phyloP scores from a whole-genome alignment of 2,329 filamentous ascomycete genomes.

The Aspergillus sp. region DNA sequence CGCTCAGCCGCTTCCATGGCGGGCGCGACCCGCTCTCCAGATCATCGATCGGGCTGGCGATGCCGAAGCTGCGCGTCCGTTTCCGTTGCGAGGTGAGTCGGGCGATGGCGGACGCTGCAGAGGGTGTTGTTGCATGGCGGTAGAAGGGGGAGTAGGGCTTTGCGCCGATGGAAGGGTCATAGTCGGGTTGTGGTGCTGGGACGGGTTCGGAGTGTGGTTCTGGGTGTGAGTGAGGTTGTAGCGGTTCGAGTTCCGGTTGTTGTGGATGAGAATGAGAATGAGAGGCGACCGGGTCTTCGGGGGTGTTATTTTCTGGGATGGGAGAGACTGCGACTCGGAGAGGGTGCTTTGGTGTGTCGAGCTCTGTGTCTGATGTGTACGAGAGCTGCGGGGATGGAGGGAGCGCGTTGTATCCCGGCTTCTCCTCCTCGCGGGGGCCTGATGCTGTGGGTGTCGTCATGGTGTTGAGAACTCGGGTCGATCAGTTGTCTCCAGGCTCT shows the following conservation, averaged over 20 bases:
- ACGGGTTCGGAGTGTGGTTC: background rate
- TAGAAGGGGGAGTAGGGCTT: conserved; percentile 48
- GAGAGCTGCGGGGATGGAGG: background rate
- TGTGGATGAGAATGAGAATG: background rate
- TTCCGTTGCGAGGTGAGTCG: conserved; percentile 28
- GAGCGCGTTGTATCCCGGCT: background rate
- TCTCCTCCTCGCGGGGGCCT: background rate
- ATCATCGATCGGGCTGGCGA: conserved; percentile 14
- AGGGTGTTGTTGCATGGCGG: conserved; percentile 36
- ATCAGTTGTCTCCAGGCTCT: no score
- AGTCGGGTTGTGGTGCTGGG: conserved; percentile 25
- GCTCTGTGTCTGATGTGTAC: background rate
- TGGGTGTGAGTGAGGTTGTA: background rate
- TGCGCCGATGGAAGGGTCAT: conserved; percentile 40
- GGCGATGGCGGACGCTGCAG: conserved; percentile 26
- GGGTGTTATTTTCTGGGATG: background rate
- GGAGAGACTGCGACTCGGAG: background rate
- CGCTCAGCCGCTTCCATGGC: conserved; percentile 5
- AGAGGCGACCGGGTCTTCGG: background rate
- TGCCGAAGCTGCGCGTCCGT: conserved; percentile 12
- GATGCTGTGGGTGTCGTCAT: background rate
- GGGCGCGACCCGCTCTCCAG: background rate
- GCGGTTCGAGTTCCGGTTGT: background rate
- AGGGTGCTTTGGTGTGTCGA: no score
- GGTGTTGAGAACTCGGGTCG: background rate